Conservation (phyloP, 1,284 basidiomycete species). For the Xerocomus minutiporus region DNA sequence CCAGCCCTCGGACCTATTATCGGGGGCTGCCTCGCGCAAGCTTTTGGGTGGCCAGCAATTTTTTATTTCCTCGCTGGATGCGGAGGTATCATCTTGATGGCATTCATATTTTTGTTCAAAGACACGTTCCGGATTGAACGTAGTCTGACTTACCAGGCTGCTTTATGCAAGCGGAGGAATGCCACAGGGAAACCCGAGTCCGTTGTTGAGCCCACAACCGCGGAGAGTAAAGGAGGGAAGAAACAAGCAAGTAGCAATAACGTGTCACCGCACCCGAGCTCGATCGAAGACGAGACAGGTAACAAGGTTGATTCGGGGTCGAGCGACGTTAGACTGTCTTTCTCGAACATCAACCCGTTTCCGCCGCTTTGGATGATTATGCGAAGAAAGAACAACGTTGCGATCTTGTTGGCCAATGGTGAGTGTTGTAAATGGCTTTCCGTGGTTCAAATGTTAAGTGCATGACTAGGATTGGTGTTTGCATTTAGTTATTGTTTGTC, state of each 20-base stretch:
- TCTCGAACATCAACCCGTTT: slow-evolving; percentile 72
- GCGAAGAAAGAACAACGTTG: slow-evolving; percentile 59
- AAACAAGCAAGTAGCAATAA: slow-evolving; percentile 8
- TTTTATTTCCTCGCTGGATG: slow-evolving; percentile 79
- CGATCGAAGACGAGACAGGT: slow-evolving; percentile 15
- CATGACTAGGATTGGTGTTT: slow-evolving; percentile 59
- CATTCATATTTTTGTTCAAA: slow-evolving; percentile 67
- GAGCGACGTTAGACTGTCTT: slow-evolving; percentile 49
- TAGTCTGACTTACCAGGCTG: slow-evolving; percentile 70
- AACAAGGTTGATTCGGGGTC: slow-evolving; percentile 11
- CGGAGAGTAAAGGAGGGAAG: slow-evolving; percentile 2
- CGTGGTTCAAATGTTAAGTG: slow-evolving; percentile 1
- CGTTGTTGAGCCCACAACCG: slow-evolving; percentile 3
- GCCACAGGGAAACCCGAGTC: slow-evolving; percentile 12
- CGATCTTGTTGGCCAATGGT: slow-evolving; percentile 70
- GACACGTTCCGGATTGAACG: slow-evolving; percentile 83
- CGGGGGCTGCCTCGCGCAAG: slow-evolving; percentile 66
- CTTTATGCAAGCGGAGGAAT: slow-evolving; percentile 36
- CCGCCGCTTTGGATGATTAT: slow-evolving; percentile 57
- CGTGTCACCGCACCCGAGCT: slow-evolving; percentile 2
- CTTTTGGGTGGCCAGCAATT: slow-evolving; percentile 70
- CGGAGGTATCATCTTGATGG: slow-evolving; percentile 49
- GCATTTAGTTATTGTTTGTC: slow-evolving; percentile 64
- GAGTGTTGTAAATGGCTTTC: slow-evolving; percentile 18
- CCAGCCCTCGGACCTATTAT: slow-evolving; percentile 67